Evolutionary conservation across 306 rosid species (phyloP).

Genomic region (Nissolia schottii): DNA sequence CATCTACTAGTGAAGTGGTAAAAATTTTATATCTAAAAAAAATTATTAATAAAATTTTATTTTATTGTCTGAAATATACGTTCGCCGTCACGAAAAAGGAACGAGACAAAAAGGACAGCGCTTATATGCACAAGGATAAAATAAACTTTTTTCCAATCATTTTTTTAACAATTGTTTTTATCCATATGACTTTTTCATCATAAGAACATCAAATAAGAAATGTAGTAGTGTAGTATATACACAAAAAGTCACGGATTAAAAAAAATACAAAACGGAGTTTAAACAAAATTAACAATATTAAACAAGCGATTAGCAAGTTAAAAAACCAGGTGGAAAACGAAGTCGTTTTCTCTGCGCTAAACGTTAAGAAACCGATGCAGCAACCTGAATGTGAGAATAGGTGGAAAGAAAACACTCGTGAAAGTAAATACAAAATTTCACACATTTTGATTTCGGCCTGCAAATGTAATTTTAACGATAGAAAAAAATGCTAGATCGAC

Average conservation of each 20-base stretch:
- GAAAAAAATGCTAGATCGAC: too few species aligned
- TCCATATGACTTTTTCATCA: too few species aligned
- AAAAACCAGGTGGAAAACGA: conserved; percentile 21
- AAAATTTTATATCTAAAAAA: neutral
- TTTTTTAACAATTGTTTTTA: too few species aligned
- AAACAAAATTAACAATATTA: too few species aligned
- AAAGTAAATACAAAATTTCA: neutral
- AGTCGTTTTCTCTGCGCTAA: conserved; percentile 23
- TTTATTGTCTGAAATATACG: neutral
- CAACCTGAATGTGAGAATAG: neutral
- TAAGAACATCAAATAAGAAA: too few species aligned
- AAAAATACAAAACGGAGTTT: too few species aligned
- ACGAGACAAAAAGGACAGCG: conserved; percentile 24
- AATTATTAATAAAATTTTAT: neutral
- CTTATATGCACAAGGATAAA: too few species aligned
- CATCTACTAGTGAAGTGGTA: neutral
- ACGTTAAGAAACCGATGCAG: neutral
- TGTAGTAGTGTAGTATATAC: too few species aligned
- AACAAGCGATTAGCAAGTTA: neutral
- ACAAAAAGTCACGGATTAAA: too few species aligned
- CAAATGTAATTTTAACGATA: too few species aligned
- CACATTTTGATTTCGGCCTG: too few species aligned
- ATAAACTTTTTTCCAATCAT: too few species aligned
- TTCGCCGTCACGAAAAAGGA: neutral
- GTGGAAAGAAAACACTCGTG: neutral